Conservation (phyloP, 2,329 filamentous ascomycete genomes). For the Ceratocystis harringtonii region DNA sequence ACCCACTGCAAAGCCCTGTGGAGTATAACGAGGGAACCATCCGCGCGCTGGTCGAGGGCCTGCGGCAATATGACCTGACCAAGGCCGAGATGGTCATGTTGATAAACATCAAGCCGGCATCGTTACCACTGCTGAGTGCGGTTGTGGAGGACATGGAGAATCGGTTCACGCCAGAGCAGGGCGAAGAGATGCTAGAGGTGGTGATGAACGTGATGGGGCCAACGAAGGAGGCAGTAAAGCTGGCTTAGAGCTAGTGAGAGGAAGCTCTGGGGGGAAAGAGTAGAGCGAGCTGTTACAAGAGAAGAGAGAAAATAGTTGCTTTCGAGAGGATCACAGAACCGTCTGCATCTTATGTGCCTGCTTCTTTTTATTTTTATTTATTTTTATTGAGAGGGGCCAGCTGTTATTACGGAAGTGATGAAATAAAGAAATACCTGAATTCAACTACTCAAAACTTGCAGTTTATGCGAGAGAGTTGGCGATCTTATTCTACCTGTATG, state of each 20-base stretch:
- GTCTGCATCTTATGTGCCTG: no score
- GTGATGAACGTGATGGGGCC: slow-evolving; percentile 43
- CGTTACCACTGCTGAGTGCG: slow-evolving; percentile 42
- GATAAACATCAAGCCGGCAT: slow-evolving; percentile 47
- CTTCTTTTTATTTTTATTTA: no score
- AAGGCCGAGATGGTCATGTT: slow-evolving; percentile 57
- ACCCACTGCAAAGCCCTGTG: slow-evolving; percentile 39
- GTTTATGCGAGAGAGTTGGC: neutral
- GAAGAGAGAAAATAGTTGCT: no score
- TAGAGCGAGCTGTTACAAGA: no score
- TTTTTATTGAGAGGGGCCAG: no score
- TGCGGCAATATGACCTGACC: slow-evolving; percentile 44
- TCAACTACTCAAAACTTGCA: neutral
- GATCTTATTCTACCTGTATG: neutral
- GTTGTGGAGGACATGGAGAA: slow-evolving; percentile 50
- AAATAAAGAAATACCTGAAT: neutral
- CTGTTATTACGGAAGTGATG: no score
- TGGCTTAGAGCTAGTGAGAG: slow-evolving; percentile 20
- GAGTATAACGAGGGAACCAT: slow-evolving; percentile 41
- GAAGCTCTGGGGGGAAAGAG: slow-evolving; percentile 13
- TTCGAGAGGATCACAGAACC: no score
- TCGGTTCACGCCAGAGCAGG: slow-evolving; percentile 44
- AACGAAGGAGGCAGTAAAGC: slow-evolving; percentile 23
- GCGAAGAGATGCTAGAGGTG: slow-evolving; percentile 41
- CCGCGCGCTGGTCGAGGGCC: slow-evolving; percentile 35